Evolutionary conservation across 2,329 filamentous ascomycete genomes (phyloP).

Genomic region (Teratosphaeria viscida): DNA sequence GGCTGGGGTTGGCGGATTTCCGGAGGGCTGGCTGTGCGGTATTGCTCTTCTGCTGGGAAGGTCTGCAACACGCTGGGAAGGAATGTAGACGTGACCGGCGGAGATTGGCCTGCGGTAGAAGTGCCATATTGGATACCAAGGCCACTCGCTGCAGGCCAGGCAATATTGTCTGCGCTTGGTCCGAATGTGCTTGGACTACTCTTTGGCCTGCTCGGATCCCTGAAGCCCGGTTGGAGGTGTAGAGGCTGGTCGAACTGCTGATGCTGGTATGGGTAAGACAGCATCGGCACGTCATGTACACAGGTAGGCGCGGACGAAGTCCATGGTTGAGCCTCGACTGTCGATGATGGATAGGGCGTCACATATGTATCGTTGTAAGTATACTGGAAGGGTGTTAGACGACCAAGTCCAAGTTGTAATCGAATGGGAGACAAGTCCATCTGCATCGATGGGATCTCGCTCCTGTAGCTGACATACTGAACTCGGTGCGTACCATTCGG

Average conservation of each 20-base stretch:
- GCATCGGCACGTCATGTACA: constrained; percentile 16
- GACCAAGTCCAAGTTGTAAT: neutral
- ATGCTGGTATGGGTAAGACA: constrained; percentile 9
- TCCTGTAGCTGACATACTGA: constrained; percentile 16
- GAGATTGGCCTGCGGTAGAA: constrained; percentile 17
- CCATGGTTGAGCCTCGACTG: constrained; percentile 23
- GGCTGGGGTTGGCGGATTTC: constrained; percentile 28
- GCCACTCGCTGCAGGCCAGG: constrained; percentile 30
- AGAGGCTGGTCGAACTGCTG: constrained; percentile 11
- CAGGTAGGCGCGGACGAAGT: constrained; percentile 15
- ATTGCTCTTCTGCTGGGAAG: constrained; percentile 15
- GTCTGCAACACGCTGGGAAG: constrained; percentile 23
- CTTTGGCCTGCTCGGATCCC: constrained; percentile 27
- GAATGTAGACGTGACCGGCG: constrained; percentile 23
- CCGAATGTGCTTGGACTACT: constrained; percentile 36
- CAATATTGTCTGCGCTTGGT: constrained; percentile 24
- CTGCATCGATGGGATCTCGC: neutral
- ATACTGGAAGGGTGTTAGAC: constrained; percentile 12
- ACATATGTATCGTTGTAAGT: constrained; percentile 23
- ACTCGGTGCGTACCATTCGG: constrained; percentile 22
- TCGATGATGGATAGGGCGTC: constrained; percentile 25
- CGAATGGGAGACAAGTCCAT: neutral
- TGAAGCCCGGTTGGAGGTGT: constrained; percentile 7
- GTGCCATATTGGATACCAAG: constrained; percentile 32
- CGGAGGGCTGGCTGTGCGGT: constrained; percentile 20